Evolutionary conservation across 2,329 filamentous ascomycete genomes (phyloP), one percentile per base, ranked within the genome.

Genomic region (Colletotrichum gloeosporioides): DNA sequence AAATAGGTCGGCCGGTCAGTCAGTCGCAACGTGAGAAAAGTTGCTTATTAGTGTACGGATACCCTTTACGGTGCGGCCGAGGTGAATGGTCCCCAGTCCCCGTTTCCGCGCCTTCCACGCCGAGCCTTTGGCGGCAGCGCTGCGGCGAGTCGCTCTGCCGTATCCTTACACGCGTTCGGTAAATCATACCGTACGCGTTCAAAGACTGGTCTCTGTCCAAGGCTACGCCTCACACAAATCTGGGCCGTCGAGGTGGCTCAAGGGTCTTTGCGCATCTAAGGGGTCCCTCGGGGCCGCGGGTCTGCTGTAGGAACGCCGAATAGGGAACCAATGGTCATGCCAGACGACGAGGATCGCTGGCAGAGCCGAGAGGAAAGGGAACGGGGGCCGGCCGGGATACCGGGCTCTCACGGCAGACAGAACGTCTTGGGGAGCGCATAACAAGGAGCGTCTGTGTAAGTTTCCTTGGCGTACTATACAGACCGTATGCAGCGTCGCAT

Each of bases 381-480:
- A 67, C 69, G 63, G 73, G 73, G 71, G 25, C 36, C 63, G 31
- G 69, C 63, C 64, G 39, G 73, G 73, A 55, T 75, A 7, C 29
- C 73, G 69, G 73, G 73, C 57, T 67, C 36, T 63, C 57, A 49
- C 63, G 73, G 73, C 73, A 68, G 36, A 68, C 55, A 64, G 9
- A 44, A 64, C 31, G 22, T 44, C 62, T 64, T 64, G 36, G 31
- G 31, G 22, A 25, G 16, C 9, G 67, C 18, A 49, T 49, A 59
- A 55, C 68, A 63, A 32, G 57, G 68, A 32, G 49, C 55, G 49
- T 62, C 25, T 64, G 63, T 73, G 18, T 55, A 73, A 25, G 31
- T 55, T 73, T 71, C 16, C 61, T 64, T 39, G 63, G 53, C 32
- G 32, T 39, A 64, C 32, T 53, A 49, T 70, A 49, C 39, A 63